A percentile compares a stretch with the other conserved stretches of the same genome.
Evolutionary conservation across 495 filamentous ascomycete genomes (phyloP).

Genomic region (Aspergillus baeticus): DNA sequence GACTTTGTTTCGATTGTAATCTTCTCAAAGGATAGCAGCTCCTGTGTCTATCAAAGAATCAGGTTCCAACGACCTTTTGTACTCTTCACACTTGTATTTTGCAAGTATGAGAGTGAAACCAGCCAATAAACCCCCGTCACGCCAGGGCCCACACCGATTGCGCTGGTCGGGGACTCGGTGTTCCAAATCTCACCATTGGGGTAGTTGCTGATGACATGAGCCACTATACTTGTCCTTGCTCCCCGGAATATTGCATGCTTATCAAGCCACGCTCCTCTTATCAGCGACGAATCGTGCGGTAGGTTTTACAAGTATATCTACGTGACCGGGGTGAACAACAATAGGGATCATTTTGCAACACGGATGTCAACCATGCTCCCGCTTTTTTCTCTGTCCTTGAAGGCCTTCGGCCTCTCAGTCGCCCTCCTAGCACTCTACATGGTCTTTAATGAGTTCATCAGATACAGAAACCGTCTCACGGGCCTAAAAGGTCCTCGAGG

Average conservation of each 20-base stretch:
- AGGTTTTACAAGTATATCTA: too few relatives aligned
- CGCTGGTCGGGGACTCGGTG: not conserved
- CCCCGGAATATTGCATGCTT: too few relatives aligned
- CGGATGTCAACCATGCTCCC: not conserved
- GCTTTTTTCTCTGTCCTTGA: not conserved
- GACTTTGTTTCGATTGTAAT: not conserved
- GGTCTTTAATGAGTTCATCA: not conserved
- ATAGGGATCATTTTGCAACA: too few relatives aligned
- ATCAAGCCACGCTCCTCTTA: not conserved
- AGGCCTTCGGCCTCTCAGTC: not conserved
- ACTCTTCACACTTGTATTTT: not conserved
- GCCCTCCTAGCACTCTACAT: not conserved
- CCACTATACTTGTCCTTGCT: too few relatives aligned
- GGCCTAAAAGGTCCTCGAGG: not conserved
- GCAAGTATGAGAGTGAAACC: too few relatives aligned
- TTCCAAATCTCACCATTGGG: not conserved
- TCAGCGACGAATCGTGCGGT: not conserved
- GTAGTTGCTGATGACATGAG: not conserved
- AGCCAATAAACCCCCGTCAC: not conserved
- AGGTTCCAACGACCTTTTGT: not conserved
- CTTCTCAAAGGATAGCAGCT: not conserved
- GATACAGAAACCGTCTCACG: not conserved
- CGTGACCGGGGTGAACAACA: too few relatives aligned
- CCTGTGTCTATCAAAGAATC: too few relatives aligned
- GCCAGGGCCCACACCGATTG: not conserved